Base-by-base conservation (phyloP, 148 eudicot species). In the Chenopodium formosanum region DNA sequence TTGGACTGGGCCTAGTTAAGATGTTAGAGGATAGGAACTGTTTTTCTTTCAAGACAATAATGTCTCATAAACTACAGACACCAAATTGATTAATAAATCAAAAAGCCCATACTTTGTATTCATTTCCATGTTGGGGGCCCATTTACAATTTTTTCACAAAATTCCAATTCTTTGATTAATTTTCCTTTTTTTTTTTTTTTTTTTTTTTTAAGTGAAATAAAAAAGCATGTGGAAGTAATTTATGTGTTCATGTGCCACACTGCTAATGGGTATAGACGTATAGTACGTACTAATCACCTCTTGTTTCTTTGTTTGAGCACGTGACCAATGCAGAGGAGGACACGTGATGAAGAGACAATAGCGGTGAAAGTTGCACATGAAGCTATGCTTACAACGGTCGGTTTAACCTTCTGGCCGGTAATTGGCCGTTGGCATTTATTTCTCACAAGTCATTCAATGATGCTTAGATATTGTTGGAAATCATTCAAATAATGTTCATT, bases 331-430 rank as follows among this genome's bases (percentile, higher is more conserved):
- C 84, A 84, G 82, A 66, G 53, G 17, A 46, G 56, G 84, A 56
- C 86, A 84, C 84, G 82, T 84, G 84, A 84, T 34, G 9, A 4
- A 22, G 22, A 65, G 68, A 65, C 62, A 69, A 75, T 65, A 67
- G 74, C 73, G 83, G 79, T 81, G 79, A 34, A 7, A 11, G 62
- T 63, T 78, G 74, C 85, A 79, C 86, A 80, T 84, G 86, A 81
- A 73, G 25, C 1, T 11, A 9, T 14, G 70, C 48, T 72, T 72
- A 69, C 77, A 80, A 84, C 78, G 81, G 86, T 72, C 74, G 14
- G 12, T 79, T 37, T 23, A 4, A 7, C n/a, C n/a, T 31, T 11
- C 22, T 53, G 65, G 77, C 69, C 68, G 82, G 78, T 83, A 73
- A n/a, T 50, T 65, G 70, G 76, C 86, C 86, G 75, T 77, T 77